phyloP scores from a whole-genome alignment of 1,284 basidiomycete genomes.

The Ceratobasidium sp. region DNA sequence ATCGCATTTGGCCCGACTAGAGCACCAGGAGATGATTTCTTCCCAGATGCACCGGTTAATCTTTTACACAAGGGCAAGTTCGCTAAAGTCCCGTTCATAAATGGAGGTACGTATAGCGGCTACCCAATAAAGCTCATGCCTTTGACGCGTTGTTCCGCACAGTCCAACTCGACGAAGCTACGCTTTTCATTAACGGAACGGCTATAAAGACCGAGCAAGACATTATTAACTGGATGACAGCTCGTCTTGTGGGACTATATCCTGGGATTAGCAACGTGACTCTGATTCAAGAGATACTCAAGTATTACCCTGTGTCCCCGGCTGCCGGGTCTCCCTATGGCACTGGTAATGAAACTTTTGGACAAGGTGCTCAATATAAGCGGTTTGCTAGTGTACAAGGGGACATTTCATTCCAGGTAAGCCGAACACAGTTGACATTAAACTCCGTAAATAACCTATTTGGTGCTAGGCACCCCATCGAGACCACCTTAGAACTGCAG shows the following conservation, averaged over 20 bases:
- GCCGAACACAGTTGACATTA: background rate
- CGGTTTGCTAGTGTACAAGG: constrained; percentile 13
- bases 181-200: background rate
- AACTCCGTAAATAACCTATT: background rate
- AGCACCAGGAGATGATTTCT: constrained; percentile 34
- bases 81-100: constrained; percentile 57
- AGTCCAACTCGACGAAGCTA: constrained; percentile 5
- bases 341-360: constrained; percentile 22
- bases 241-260: background rate
- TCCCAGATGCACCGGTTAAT: constrained; percentile 50
- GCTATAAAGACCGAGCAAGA: background rate
- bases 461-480: background rate
- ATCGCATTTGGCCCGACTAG: background rate
- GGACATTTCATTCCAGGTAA: constrained; percentile 24
- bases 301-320: constrained; percentile 21
- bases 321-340: constrained; percentile 27
- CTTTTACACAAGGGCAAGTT: constrained; percentile 54
- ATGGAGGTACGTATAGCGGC: constrained; percentile 50
- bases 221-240: background rate
- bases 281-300: constrained; percentile 8
- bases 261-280: constrained; percentile 3
- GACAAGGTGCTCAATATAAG: constrained; percentile 23
- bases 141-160: background rate
- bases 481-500: background rate
- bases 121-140: constrained; percentile 53